These are phyloP conservation scores for Erodium moschatum DNA, from an alignment of 441 rosid genomes.

Conservation along the genomic window DNA sequence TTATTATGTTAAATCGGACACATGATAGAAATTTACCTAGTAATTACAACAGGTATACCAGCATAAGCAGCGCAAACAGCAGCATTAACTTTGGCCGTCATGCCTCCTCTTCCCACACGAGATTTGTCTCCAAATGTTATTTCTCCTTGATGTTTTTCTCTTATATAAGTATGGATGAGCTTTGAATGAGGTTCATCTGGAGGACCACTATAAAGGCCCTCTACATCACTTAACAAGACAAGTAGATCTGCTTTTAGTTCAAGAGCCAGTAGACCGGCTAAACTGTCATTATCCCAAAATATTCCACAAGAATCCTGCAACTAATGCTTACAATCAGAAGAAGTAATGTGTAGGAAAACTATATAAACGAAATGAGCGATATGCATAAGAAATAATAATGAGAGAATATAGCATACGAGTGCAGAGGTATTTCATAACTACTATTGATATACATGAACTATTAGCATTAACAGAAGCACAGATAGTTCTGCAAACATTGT, in stretches of 20 bases:
- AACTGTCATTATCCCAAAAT: conserved; percentile 30
- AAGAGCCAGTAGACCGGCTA: conserved; percentile 28
- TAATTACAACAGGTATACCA: conserved; percentile 31
- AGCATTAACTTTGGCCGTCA: conserved; percentile 33
- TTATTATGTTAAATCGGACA: not conserved
- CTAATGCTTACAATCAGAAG: conserved; percentile 14
- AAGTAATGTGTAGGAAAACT: not conserved
- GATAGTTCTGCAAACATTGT: not conserved
- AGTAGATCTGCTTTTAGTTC: conserved; percentile 25
- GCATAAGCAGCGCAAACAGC: conserved; percentile 28
- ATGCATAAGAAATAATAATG: not conserved
- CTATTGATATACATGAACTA: not conserved
- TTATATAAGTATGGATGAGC: conserved; percentile 26
- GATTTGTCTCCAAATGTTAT: conserved; percentile 35
- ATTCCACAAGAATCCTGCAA: conserved; percentile 33
- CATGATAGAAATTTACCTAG: conserved; percentile 22
- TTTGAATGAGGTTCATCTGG: conserved; percentile 28
- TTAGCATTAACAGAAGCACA: not conserved
- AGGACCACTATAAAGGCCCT: conserved; percentile 32
- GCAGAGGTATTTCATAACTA: not conserved
- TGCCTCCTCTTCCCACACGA: conserved; percentile 33
- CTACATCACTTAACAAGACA: conserved; percentile 30
- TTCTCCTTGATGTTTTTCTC: conserved; percentile 28
- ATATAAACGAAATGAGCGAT: not conserved
- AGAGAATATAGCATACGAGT: not conserved